Evolutionary conservation across 495 filamentous ascomycete species (phyloP), one percentile per base, ranked within the genome.

Genomic region (Xylona heveae): DNA sequence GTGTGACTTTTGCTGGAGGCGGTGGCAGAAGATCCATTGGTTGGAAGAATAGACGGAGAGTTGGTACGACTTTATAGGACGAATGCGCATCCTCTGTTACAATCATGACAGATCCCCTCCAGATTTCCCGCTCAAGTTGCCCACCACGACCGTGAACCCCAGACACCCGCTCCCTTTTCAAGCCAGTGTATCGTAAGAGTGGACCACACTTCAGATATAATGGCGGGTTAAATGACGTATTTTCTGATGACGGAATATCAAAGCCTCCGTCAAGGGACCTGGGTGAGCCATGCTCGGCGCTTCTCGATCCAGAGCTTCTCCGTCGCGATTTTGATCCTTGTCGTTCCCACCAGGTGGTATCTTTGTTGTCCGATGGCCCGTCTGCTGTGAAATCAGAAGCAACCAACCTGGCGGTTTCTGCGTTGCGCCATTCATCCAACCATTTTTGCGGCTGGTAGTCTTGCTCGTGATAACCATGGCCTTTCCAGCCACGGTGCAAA

Each of bases 61-160:
- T 74, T 12, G 88, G 88, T 5, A 64, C 59, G 14, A 66, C 64
- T n/a, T 78, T 67, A 47, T 91, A 91, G 2, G 71, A 72, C 3
- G 83, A 93, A 16, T 73, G 59, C 6, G 66, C 62, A 44, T 95
- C 85, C 22, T 64, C 61, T 0, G 88, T 94, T 20, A 95, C 81
- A 36, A 95, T 88, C 78, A 97, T 78, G 18, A 95, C 60, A 37
- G 69, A 83, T 17, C 88, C 88, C 51, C 82, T 68, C 88, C 88
- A 97, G 16, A 81, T 74, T 37, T 91, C 81, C 36, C 71, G 65
- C 34, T 68, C 62, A 23, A 54, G 17, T 17, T 51, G 41, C 22
- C 52, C 43, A 36, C 56, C 48, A 19, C 53, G 46, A 1, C 39
- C 49, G 8, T n/a, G 6, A 15, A 2, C 28, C 17, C n/a, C n/a